Percentiles rank a stretch among this genome's conserved stretches.
Evolutionary conservation across 2,329 filamentous ascomycete genomes (phyloP).

Genomic region (Trichoderma hamatum): DNA sequence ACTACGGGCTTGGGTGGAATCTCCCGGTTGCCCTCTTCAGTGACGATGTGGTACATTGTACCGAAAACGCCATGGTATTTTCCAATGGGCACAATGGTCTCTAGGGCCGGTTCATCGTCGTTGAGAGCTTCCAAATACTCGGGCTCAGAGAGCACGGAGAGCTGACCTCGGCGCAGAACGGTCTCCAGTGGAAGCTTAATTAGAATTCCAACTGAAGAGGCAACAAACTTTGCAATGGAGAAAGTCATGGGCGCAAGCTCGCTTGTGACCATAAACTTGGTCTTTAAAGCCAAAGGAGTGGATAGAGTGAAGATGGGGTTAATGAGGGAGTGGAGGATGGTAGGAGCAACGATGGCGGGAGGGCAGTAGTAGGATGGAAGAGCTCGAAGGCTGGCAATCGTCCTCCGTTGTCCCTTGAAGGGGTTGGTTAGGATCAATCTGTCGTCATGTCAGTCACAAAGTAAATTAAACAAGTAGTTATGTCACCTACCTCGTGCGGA

Average conservation of each 20-base stretch:
- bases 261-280: conserved; percentile 82
- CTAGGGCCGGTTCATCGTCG: conserved; percentile 49
- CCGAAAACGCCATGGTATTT: conserved; percentile 85
- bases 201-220: conserved; percentile 78
- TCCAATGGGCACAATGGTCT: conserved; percentile 79
- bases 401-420: conserved; percentile 73
- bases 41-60: conserved; percentile 84
- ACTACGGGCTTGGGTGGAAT: conserved; percentile 42
- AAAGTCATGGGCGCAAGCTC: conserved; percentile 80
- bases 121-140: conserved; percentile 55
- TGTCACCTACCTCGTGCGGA: conserved; percentile 66
- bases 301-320: conserved; percentile 82
- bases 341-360: conserved; percentile 74
- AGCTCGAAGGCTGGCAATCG: conserved; percentile 74
- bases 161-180: conserved; percentile 84
- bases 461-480: neutral
- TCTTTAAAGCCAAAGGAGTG: conserved; percentile 81
- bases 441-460: conserved; percentile 36
- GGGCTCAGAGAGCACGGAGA: conserved; percentile 66
- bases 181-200: conserved; percentile 91
- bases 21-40: conserved; percentile 74
- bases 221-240: conserved; percentile 78
- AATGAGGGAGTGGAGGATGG: conserved; percentile 80
- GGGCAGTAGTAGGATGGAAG: conserved; percentile 79
- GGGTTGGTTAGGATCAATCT: conserved; percentile 83